Conservation (phyloP, 2,329 filamentous ascomycete species). For the Fusarium sp. region DNA sequence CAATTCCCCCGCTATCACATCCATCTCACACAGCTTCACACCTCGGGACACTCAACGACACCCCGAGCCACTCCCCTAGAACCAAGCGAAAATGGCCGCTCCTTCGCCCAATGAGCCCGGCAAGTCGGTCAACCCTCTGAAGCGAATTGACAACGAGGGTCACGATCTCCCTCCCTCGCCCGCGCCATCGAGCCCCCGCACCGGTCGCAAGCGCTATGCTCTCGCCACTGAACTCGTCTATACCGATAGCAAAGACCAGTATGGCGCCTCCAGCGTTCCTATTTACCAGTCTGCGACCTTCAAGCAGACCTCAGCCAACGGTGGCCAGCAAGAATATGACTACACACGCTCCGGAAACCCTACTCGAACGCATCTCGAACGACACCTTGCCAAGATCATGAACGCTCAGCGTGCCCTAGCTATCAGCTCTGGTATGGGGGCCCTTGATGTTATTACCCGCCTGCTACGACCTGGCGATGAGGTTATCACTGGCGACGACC, state of each 20-base stretch:
- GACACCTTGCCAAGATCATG: slow-evolving; percentile 99
- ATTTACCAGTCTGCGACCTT: slow-evolving; percentile 99
- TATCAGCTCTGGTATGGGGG: slow-evolving; percentile 97
- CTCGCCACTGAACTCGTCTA: slow-evolving; percentile 96
- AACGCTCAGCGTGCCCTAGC: slow-evolving; percentile 90
- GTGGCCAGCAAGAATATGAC: slow-evolving; percentile 90
- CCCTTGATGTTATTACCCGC: slow-evolving; percentile 93
- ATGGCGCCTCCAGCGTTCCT: slow-evolving; percentile 93
- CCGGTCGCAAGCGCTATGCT: slow-evolving; percentile 84
- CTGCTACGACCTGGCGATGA: slow-evolving; percentile 92
- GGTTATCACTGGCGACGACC: slow-evolving; percentile 94
- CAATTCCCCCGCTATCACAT: slow-evolving; percentile 14
- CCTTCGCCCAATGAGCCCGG: slow-evolving; percentile 44
- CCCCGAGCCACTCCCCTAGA: neutral
- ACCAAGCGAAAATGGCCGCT: slow-evolving; percentile 35
- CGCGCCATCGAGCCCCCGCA: slow-evolving; percentile 88
- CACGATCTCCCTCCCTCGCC: slow-evolving; percentile 91
- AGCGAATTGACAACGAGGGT: slow-evolving; percentile 80
- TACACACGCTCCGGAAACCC: slow-evolving; percentile 98
- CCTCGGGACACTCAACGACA: slow-evolving; percentile 2
- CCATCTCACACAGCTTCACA: neutral
- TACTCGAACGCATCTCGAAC: slow-evolving; percentile 93
- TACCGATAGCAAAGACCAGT: slow-evolving; percentile 95
- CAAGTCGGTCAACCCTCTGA: slow-evolving; percentile 55
- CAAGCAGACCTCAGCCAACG: slow-evolving; percentile 85